Evolutionary conservation across 2,329 filamentous ascomycete species (phyloP).

Genomic region (Aspergillus sp.): DNA sequence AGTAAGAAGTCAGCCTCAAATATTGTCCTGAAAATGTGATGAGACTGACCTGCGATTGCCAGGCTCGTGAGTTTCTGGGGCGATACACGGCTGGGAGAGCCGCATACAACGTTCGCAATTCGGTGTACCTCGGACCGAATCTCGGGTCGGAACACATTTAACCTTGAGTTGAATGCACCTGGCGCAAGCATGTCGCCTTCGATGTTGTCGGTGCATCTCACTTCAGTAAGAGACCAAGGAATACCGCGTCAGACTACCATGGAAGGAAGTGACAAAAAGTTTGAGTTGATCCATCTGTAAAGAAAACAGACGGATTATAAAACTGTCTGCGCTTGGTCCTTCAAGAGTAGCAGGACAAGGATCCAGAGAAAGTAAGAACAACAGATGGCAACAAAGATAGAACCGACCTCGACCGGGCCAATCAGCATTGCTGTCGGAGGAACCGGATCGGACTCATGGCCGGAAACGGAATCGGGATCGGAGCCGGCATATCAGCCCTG

Average conservation of each 20-base stretch:
- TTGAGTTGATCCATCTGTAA: neutral
- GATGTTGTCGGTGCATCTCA: neutral
- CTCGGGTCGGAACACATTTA: conserved; percentile 3
- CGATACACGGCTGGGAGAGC: conserved; percentile 5
- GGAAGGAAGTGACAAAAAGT: neutral
- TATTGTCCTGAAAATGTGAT: too few relatives aligned
- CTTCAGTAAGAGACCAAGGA: neutral
- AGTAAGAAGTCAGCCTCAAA: neutral
- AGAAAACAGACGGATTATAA: neutral
- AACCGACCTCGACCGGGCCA: neutral
- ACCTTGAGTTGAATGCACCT: conserved; percentile 13
- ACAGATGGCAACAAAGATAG: neutral
- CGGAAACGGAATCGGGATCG: neutral
- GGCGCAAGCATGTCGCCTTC: conserved; percentile 8
- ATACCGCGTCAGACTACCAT: neutral
- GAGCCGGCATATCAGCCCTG: neutral
- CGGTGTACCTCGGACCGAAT: neutral
- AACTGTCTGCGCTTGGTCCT: neutral
- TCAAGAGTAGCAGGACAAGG: neutral
- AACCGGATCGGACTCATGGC: neutral
- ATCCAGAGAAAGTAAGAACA: neutral
- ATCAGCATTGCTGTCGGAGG: neutral
- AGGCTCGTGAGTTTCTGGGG: neutral
- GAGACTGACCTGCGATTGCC: neutral
- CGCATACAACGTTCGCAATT: conserved; percentile 15